Evolutionary conservation across 2,329 filamentous ascomycete genomes (phyloP), one percentile per base, ranked within the genome.

Genomic region (Hysterium pulicare): DNA sequence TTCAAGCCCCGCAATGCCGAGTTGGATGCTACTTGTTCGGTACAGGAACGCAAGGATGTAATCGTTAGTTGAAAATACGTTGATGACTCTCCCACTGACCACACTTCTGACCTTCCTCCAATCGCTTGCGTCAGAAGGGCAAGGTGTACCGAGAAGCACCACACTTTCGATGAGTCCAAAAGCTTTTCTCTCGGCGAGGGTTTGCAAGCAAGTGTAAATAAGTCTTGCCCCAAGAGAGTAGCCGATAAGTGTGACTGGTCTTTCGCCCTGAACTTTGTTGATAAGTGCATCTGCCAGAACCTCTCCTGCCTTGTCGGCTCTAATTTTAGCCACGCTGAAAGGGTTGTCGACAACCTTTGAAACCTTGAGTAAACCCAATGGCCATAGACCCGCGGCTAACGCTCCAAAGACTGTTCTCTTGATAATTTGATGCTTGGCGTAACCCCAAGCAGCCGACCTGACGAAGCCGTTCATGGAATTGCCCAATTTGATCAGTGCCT

Each of bases 21-120:
- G 77, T 50, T 93, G 85, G 21, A 95, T 78, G 45, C 84, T 90
- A 31, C 86, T 89, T 2, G 88, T 84, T 33, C 90, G 82, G 64
- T 96, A 95, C 15, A 95, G 72, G 61, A 95, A 91, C 1, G 82
- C 90, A 1, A 96, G 80, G 23, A 96, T 82, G 57, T 88, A 87
- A 66, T 96, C 90, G 46, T 93, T 90, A 40, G 84, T 82, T 2
- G 87, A 91, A 67, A 85, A 95, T 7, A 91, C 88, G 54, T 96
- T 96, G 54, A 95, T 85, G 6, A 95, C 76, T 44, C 86, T 79
- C 2, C 90, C 90, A 2, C 84, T 81, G 0, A 95, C 89, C 1
- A 91, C 87, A 33, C 79, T 81, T 22, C 88, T 81, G 51, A 95
- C 81, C 28, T 80, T 74, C 33, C 83, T 78, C 90, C 90, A 96